Evolutionary conservation across 441 rosid species (phyloP), one percentile per base, ranked within the genome.

Genomic region (Viola pubescens): DNA sequence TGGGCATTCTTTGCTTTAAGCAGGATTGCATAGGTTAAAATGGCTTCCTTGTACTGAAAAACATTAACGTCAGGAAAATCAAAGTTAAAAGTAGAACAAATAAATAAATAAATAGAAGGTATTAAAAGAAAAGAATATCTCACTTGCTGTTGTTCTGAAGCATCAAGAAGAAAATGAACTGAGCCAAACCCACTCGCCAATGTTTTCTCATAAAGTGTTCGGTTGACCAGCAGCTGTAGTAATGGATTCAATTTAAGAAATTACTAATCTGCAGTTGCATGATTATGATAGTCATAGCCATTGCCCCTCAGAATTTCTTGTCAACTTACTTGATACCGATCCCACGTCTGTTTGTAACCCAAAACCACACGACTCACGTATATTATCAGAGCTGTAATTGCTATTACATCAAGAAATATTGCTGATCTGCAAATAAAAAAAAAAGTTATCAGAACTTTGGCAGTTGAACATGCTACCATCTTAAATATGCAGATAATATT

Each of bases 311-410:
- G 10, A 41, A 59, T 10, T 42, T 56, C 40, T 42, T 43, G 52
- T 64, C 5, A 19, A 70, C 88, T 85, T 73, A 87, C 97, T 77
- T 92, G 95, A 76, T 92, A 92, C 65, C 98, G 82, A 62, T 92
- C 98, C 92, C 95, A 84, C 44, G 98, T 92, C 76, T 92, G 98
- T 70, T 92, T 89, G 82, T 92, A 92, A 68, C 97, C 98, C 81
- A 92, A 78, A 65, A 76, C 90, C 75, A 89, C 92, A 3, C 98
- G 98, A 60, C 80, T 75, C 60, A 79, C 86, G 68, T 79, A 87
- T 63, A 92, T 78, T 77, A 92, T 75, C 51, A 89, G 86, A 58
- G 97, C 98, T 66, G 83, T 72, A 63, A 82, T 47, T 43, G 97
- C 95, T 63, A 92, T 60, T 62, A 81, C 97, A 66, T 92, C 98